Conservation (phyloP, 768 basidiomycete species). For the Clitopilus passeckerianus region DNA sequence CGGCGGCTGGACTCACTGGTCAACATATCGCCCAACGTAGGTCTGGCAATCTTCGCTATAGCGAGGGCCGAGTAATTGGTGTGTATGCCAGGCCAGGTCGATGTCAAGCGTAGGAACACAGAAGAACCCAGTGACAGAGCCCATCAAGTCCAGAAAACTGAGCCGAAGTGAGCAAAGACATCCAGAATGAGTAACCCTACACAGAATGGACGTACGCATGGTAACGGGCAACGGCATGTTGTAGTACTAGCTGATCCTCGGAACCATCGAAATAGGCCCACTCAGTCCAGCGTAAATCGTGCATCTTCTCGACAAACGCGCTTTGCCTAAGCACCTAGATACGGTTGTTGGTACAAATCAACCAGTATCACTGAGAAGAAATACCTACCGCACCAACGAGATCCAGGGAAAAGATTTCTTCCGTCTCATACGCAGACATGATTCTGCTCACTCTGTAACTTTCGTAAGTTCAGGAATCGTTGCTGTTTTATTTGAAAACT, state of each 20-base stretch:
- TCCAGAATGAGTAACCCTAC: background rate
- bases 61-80: slow-evolving; percentile 41
- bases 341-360: background rate
- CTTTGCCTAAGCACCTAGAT: slow-evolving; percentile 48
- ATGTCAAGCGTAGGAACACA: slow-evolving; percentile 57
- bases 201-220: slow-evolving; percentile 43
- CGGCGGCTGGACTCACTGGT: slow-evolving; percentile 29
- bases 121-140: slow-evolving; percentile 27
- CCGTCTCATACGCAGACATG: background rate
- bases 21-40: slow-evolving; percentile 33
- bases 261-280: slow-evolving; percentile 31
- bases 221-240: slow-evolving; percentile 50
- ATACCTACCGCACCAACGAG: background rate
- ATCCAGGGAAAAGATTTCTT: background rate
- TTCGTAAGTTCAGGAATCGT: background rate
- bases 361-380: no score
- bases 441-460: background rate
- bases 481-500: background rate
- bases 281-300: slow-evolving; percentile 45
- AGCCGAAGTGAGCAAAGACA: background rate
- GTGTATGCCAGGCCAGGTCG: slow-evolving; percentile 65
- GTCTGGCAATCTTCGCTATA: slow-evolving; percentile 37
- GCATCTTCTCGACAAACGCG: slow-evolving; percentile 47
- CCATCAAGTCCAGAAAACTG: slow-evolving; percentile 46
- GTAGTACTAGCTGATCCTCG: slow-evolving; percentile 33